Evolutionary conservation across 306 rosid genomes (phyloP), one percentile per base, ranked within the genome.

Genomic region (Acacia acuminata): DNA sequence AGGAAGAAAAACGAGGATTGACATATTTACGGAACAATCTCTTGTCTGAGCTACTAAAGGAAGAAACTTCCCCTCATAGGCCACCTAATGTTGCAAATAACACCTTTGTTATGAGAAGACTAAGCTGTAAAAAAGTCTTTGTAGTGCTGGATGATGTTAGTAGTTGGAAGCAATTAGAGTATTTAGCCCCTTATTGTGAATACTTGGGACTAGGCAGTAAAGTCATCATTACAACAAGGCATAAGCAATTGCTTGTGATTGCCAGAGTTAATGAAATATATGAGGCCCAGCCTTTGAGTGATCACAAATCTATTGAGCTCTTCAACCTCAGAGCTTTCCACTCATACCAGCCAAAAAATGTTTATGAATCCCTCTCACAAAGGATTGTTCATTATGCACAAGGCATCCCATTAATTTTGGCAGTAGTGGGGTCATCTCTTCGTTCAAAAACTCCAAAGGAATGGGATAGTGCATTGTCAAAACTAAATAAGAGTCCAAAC

Each of bases 291-390:
- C 38, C 50, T 40, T 40, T 76, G 58, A 40, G 36, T 20, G 4
- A 40, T 42, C 1, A 9, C 36, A 27, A 60, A 7, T 76, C 80
- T 0, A 11, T 60, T 13, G 34, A 24, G 16, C 80, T 76, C 63
- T 76, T 76, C n/a, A 40, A 64, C 55, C 15, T 42, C 10, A 76
- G 5, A 24, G 80, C 80, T 71, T 76, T 76, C 43, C 68, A 15
- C 22, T 10, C 45, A 8, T 17, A 19, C 22, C 10, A 60, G 16
- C 58, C 71, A 2, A 4, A 76, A 38, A 0, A 4, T 17, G 80
- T 58, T 40, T 76, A 76, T 60, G 80, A 76, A 40, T 13, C 27
- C 3, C 15, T 60, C 8, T 7, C 80, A 0, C 11, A 42, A 42
- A 76, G 10, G 13, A 56, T n/a, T 6, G 71, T 61, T 76, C 24